Percentiles rank a stretch among this genome's conserved stretches.
Conservation (phyloP, 169 alveolate genomes). For the Plasmodium sp. region DNA sequence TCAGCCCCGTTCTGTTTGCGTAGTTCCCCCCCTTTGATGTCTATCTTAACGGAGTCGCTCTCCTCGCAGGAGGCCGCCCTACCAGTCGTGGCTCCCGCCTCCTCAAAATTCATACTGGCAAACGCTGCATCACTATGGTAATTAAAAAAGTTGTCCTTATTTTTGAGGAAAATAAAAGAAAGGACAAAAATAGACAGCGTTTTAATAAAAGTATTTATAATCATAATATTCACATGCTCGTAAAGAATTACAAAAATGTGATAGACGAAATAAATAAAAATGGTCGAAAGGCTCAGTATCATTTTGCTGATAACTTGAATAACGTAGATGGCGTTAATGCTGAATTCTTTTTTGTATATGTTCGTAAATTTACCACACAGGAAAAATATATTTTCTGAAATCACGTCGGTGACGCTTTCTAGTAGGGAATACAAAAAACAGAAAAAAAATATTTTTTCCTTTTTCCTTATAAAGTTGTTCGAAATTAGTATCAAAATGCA, state of each 20-base stretch:
- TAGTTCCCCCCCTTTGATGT: background rate
- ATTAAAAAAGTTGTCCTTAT: constrained; percentile 53
- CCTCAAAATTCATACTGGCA: background rate
- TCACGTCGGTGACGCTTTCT: constrained; percentile 74
- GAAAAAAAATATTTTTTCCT: constrained; percentile 49
- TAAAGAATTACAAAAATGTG: constrained; percentile 43
- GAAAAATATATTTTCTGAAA: constrained; percentile 74
- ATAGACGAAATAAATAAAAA: constrained; percentile 62
- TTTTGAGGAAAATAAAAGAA: constrained; percentile 60
- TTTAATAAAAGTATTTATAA: constrained; percentile 67
- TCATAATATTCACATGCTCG: constrained; percentile 68
- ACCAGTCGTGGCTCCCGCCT: background rate
- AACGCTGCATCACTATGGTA: background rate
- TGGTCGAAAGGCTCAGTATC: constrained; percentile 58
- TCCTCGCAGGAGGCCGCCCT: background rate
- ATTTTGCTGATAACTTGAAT: constrained; percentile 72
- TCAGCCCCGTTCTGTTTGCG: background rate
- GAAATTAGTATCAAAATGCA: constrained; percentile 60
- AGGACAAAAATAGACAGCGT: constrained; percentile 61
- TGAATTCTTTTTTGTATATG: constrained; percentile 67
- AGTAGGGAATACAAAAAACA: constrained; percentile 74
- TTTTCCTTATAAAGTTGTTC: constrained; percentile 48
- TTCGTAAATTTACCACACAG: constrained; percentile 74
- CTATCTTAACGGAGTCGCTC: background rate
- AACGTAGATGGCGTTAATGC: constrained; percentile 33